Evolutionary conservation across 1,284 basidiomycete species (phyloP).

Genomic region (Ganoderma boninense): DNA sequence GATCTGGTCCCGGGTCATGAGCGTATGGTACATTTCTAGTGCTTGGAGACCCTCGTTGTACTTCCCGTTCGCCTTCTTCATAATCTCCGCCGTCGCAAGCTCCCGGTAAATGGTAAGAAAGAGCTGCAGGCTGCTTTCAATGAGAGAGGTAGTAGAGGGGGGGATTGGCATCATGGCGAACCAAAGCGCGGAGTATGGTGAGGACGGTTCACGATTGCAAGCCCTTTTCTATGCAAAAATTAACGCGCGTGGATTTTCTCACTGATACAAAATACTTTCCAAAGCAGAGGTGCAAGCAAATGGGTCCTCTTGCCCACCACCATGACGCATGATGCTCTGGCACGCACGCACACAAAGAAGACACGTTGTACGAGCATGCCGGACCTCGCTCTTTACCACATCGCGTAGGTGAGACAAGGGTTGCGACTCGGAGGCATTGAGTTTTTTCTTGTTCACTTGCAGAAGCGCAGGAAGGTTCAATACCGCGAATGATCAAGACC

Average conservation of each 20-base stretch:
- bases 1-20: neutral
- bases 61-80: neutral
- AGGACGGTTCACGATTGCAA: neutral
- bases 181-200: neutral
- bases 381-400: too few relatives aligned
- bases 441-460: too few relatives aligned
- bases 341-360: too few relatives aligned
- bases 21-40: neutral
- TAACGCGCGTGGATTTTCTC: neutral
- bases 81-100: neutral
- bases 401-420: too few relatives aligned
- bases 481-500: too few relatives aligned
- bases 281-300: too few relatives aligned
- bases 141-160: neutral
- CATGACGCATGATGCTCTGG: too few relatives aligned
- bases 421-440: too few relatives aligned
- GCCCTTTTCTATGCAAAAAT: neutral
- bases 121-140: neutral
- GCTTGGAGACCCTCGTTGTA: neutral
- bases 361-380: too few relatives aligned
- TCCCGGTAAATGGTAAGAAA: neutral
- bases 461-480: too few relatives aligned
- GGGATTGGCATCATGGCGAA: neutral
- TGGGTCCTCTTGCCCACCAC: too few relatives aligned
- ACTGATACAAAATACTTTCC: too few relatives aligned